These are phyloP conservation scores for Corylus americana DNA, from an alignment of 306 rosid genomes.

Conservation along the genomic window DNA sequence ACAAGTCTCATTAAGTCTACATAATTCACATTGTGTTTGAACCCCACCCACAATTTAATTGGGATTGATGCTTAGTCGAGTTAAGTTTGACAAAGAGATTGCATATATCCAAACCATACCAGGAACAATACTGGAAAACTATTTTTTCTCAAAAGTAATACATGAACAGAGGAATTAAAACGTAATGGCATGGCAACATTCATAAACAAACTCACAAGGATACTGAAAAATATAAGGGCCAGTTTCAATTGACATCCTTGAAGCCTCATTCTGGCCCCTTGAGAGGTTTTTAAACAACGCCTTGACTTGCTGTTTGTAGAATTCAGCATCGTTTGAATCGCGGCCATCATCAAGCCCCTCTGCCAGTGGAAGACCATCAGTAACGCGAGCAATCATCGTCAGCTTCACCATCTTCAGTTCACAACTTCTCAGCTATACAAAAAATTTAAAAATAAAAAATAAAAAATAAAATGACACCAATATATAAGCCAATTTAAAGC, in stretches of 20 bases:
- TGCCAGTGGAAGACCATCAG: constrained; percentile 88
- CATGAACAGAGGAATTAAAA: background rate
- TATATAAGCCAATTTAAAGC: constrained; percentile 19
- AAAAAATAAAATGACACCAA: constrained; percentile 28
- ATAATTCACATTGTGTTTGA: background rate
- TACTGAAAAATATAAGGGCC: constrained; percentile 94
- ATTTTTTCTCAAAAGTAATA: background rate
- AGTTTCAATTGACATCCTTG: constrained; percentile 96
- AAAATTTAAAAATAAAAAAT: background rate
- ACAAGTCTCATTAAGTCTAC: background rate
- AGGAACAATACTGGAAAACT: background rate
- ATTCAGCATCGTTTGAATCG: constrained; percentile 71
- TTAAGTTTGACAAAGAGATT: background rate
- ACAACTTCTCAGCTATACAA: constrained; percentile 29
- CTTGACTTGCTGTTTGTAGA: constrained; percentile 92
- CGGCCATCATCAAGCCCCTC: constrained; percentile 96
- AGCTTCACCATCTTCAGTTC: constrained; percentile 84
- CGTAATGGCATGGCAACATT: background rate
- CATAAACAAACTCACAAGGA: constrained; percentile 45
- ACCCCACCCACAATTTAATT: background rate
- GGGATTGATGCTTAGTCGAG: background rate
- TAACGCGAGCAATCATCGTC: constrained; percentile 95
- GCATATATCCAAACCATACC: background rate
- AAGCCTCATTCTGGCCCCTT: constrained; percentile 82
- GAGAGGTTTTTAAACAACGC: constrained; percentile 89